Evolutionary conservation across 495 filamentous ascomycete genomes (phyloP).

Genomic region (Penicillium subrubescens): DNA sequence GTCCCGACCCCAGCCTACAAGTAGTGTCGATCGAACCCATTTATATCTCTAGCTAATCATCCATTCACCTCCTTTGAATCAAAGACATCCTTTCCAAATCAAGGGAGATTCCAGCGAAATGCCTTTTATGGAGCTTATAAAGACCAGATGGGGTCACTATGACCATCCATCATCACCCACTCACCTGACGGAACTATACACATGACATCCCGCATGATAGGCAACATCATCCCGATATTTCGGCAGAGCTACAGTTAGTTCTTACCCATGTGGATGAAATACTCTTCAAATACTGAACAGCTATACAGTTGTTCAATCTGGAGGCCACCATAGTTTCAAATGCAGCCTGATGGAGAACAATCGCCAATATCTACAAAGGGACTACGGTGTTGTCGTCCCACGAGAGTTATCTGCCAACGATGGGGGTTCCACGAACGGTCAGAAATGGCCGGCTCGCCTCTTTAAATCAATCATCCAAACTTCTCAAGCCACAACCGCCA

Average conservation of each 20-base stretch:
- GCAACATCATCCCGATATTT: slow-evolving; percentile 17
- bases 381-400: slow-evolving; percentile 14
- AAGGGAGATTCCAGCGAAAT: background rate
- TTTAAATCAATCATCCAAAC: background rate
- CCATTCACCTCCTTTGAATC: background rate
- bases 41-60: background rate
- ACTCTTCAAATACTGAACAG: background rate
- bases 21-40: background rate
- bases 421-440: slow-evolving; percentile 12
- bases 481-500: background rate
- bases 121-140: slow-evolving; percentile 1
- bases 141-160: slow-evolving; percentile 14
- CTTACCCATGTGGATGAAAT: background rate
- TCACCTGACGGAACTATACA: slow-evolving; percentile 22
- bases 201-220: slow-evolving; percentile 33
- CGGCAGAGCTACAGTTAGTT: background rate
- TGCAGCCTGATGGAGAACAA: slow-evolving; percentile 23
- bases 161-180: slow-evolving; percentile 13
- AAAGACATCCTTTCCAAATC: background rate
- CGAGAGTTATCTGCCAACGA: slow-evolving; percentile 8
- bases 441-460: slow-evolving; percentile 1
- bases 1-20: slow-evolving; percentile 1
- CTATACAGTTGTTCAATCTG: slow-evolving; percentile 2
- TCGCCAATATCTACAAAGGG: slow-evolving; percentile 4
- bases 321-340: background rate